Base-by-base conservation (phyloP, 192 early-diverging fungal genomes). In the Gamsiella multidivaricata region DNA sequence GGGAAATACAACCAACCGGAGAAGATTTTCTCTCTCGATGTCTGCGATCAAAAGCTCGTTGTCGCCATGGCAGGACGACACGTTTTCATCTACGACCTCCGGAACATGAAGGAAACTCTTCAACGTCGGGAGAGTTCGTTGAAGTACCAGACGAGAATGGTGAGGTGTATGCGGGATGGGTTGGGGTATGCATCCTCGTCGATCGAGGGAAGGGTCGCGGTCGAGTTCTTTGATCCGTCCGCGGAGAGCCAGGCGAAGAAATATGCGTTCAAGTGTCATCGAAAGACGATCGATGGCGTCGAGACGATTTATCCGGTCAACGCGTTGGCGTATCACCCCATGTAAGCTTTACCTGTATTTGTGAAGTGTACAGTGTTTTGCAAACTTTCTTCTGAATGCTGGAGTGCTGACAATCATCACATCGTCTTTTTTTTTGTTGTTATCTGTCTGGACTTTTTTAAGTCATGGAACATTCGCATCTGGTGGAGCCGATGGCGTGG, bases 201-300 rank as follows among this genome's bases (percentile, higher is more conserved):
- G 8, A 96, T 97, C 55, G 97, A 99, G 81, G 97, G 97, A 5
- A 89, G 97, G 15, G 90, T 98, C 20, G 92, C 94, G 2, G 92
- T 99, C 23, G 96, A 99, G 68, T 96, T 91, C 61, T 94, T 99
- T 73, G 91, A 93, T 54, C 84, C 89, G 8, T 79, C 85, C 18
- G 67, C 80, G 25, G 89, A 91, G 68, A 80, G 80, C n/a, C 88
- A 93, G 54, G 79, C 75, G 3, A 91, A 92, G 64, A 97, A 96
- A 72, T 98, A 96, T 65, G 93, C 96, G 0, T 99, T 99, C 86
- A 99, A 99, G 81, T 98, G 95, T 79, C 97, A 99, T 81, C 89
- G 97, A 28, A 86, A 93, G 57, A 81, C 79, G 18, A 82, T 88
- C 12, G 90, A 94, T 59, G 94, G 89, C 14, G 83, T 89, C 12